Conservation (phyloP, 306 rosid species). For the Prunus armeniaca region DNA sequence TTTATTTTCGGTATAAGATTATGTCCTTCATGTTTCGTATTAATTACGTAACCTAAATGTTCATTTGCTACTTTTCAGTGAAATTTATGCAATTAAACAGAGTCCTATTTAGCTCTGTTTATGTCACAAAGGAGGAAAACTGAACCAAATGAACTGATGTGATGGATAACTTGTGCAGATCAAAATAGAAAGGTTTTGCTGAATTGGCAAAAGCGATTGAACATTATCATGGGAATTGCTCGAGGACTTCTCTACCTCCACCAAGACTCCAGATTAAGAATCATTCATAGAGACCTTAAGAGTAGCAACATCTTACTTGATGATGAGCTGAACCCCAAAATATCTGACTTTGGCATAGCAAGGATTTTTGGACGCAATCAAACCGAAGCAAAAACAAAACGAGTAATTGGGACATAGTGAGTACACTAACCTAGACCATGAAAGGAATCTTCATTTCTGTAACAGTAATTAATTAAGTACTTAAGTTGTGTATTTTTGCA, state of each 20-base stretch:
- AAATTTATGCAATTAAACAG: neutral
- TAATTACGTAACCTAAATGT: no score
- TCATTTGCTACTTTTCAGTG: neutral
- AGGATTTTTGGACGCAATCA: slow-evolving; percentile 25
- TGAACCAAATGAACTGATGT: neutral
- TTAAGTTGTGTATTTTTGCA: neutral
- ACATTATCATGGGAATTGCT: slow-evolving; percentile 24
- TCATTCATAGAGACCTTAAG: slow-evolving; percentile 31
- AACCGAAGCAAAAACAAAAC: slow-evolving; percentile 23
- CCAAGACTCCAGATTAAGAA: slow-evolving; percentile 27
- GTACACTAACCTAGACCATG: neutral
- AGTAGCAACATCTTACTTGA: slow-evolving; percentile 33
- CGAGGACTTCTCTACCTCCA: slow-evolving; percentile 31
- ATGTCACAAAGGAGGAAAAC: neutral
- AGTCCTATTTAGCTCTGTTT: neutral
- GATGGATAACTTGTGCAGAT: neutral
- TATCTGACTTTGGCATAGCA: slow-evolving; percentile 35
- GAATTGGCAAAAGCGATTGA: slow-evolving; percentile 18
- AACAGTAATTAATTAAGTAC: neutral
- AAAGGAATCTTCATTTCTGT: neutral
- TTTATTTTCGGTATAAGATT: slow-evolving; percentile 18
- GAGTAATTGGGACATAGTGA: slow-evolving; percentile 31
- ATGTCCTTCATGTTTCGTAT: no score
- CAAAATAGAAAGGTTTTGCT: slow-evolving; percentile 8
- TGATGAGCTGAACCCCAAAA: slow-evolving; percentile 31